Evolutionary conservation across 2,329 filamentous ascomycete genomes (phyloP), one percentile per base, ranked within the genome.

Genomic region (Colletotrichum lentis): DNA sequence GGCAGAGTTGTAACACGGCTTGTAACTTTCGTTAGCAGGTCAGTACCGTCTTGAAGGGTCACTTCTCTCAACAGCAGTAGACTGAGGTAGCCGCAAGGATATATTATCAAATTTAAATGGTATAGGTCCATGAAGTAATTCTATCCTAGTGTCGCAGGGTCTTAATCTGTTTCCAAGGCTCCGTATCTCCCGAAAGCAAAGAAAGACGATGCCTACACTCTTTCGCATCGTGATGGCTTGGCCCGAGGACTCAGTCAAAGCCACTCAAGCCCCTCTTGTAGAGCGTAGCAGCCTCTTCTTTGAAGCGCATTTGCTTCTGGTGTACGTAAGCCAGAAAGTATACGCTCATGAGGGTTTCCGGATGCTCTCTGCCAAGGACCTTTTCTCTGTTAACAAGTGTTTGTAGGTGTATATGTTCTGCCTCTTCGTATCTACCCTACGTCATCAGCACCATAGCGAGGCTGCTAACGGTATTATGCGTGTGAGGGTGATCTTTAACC

Each of bases 401-500:
- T 5, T 18, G 54, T 10, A 3, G 54, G 11, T 16, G 16, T 12
- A 43, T 7, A 4, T 24, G 37, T n/a, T 57, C 37, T 8, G 37
- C 54, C 54, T 57, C 54, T 3, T 57, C 14, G 4, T 57, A 16
- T 6, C 41, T 43, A 7, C 54, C 54, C 54, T 57, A 35, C 3
- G 0, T 0, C 7, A 2, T 0, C 2, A 57, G 54, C 35, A 44
- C 54, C 3, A 7, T 0, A 2, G 14, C 20, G 12, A 57, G 54
- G n/a, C 18, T 18, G 8, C 27, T 1, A 16, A 43, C 4, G 14
- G 18, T 43, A 2, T 1, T 24, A 5, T 72, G 24, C 22, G 70
- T 71, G 18, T 54, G 20, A 1, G 58, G 62, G 69, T 74, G 63
- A 47, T 72, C 64, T 14, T 37, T 20, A 18, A 70, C 71, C 3